Conservation (phyloP, 495 filamentous ascomycete species). For the Penicillium tannophilum region DNA sequence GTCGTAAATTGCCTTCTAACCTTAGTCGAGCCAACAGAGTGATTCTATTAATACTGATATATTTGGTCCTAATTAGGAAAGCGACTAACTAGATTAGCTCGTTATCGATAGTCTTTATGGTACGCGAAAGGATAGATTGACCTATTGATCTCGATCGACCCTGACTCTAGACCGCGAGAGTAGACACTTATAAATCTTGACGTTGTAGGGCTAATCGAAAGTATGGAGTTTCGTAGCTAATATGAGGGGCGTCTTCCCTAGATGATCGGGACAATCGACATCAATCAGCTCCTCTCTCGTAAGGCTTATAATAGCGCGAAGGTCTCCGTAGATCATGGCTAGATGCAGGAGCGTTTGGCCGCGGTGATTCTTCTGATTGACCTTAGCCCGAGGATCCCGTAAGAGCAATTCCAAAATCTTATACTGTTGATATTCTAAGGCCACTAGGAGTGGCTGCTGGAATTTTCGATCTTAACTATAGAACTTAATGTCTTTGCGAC, state of each 20-base stretch:
- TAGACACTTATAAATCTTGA: neutral
- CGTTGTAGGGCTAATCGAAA: neutral
- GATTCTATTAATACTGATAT: neutral
- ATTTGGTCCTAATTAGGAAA: neutral
- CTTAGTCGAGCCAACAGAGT: neutral
- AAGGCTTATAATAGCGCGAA: neutral
- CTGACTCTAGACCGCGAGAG: neutral
- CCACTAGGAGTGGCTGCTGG: slow-evolving; percentile 8
- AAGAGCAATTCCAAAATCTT: slow-evolving; percentile 9
- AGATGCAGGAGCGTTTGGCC: slow-evolving; percentile 4
- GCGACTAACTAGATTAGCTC: neutral
- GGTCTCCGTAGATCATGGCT: slow-evolving; percentile 8
- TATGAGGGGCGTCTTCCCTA: neutral
- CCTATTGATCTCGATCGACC: neutral
- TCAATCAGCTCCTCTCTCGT: neutral
- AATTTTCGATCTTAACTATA: neutral
- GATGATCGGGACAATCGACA: slow-evolving; percentile 9
- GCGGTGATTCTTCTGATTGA: neutral
- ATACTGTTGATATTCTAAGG: slow-evolving; percentile 11
- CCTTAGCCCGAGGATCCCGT: neutral
- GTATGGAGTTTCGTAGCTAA: neutral
- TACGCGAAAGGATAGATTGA: neutral
- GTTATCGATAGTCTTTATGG: neutral
- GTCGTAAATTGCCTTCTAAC: neutral
- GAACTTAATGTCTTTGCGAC: slow-evolving; percentile 3